These are phyloP conservation scores for Rauvolfia tetraphylla DNA, from an alignment of 257 asterid species.

Conservation along the genomic window DNA sequence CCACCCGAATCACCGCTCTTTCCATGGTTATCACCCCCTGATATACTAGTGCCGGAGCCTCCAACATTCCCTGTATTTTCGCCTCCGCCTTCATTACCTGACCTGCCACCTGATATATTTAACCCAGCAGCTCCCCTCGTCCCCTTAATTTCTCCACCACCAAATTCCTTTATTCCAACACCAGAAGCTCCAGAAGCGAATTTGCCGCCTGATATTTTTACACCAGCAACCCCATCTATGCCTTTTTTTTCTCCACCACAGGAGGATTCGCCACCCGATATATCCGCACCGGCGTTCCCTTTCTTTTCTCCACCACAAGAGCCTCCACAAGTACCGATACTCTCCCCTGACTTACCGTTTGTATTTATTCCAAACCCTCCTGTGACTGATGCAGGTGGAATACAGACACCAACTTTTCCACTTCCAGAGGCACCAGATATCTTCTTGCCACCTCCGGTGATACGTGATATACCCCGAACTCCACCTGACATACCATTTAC, in stretches of 20 bases:
- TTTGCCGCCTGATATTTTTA: background rate
- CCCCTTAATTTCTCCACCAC: conserved; percentile 28
- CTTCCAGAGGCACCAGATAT: conserved; percentile 11
- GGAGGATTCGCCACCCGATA: background rate
- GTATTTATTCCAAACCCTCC: conserved; percentile 22
- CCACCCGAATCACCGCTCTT: conserved; percentile 19
- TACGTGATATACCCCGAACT: conserved; percentile 1
- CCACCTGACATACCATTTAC: conserved; percentile 19
- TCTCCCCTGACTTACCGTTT: conserved; percentile 16
- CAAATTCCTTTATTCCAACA: conserved; percentile 6
- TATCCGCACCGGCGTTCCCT: background rate
- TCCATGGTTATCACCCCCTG: conserved; percentile 35
- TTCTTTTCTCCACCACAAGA: conserved; percentile 14
- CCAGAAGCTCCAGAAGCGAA: background rate
- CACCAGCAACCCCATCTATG: background rate
- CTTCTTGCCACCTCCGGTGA: conserved; percentile 26
- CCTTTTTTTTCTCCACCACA: conserved; percentile 12
- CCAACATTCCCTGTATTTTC: conserved; percentile 22
- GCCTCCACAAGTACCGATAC: conserved; percentile 4
- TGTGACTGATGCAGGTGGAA: background rate
- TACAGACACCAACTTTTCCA: conserved; percentile 15
- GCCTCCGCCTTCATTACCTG: conserved; percentile 29
- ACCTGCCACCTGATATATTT: conserved; percentile 28
- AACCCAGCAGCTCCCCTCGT: conserved; percentile 29
- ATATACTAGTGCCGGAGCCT: conserved; percentile 9